phyloP scores from a whole-genome alignment of 176 grass and related monocot species.

The Eremochloa ophiuroides region DNA sequence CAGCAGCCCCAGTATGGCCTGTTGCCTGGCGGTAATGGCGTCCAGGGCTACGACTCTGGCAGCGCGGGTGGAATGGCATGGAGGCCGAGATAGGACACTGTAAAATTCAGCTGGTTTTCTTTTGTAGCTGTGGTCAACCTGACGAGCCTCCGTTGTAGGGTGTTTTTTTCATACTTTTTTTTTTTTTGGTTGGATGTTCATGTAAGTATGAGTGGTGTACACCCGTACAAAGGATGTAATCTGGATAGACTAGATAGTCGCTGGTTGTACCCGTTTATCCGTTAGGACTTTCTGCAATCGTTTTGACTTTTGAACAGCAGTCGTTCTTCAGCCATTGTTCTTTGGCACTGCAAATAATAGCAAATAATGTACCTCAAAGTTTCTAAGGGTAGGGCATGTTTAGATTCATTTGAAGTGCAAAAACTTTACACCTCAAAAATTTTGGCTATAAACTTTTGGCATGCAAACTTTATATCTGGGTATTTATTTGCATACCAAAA shows the following conservation, averaged over 20 bases:
- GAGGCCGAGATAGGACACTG: constrained; percentile 25
- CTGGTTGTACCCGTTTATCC: constrained; percentile 27
- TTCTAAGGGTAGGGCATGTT: no score
- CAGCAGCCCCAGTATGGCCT: constrained; percentile 32
- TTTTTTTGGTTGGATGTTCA: background rate
- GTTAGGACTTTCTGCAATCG: background rate
- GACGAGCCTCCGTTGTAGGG: constrained; percentile 25
- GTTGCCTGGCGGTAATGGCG: constrained; percentile 19
- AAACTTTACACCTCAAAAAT: no score
- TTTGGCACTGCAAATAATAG: background rate
- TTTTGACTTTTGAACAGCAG: background rate
- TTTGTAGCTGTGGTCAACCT: constrained; percentile 18
- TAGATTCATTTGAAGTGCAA: no score
- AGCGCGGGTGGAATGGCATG: constrained; percentile 26
- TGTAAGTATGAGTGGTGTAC: constrained; percentile 36
- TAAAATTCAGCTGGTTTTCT: constrained; percentile 21
- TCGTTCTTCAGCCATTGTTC: background rate
- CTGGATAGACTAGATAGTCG: constrained; percentile 25
- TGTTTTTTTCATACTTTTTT: background rate
- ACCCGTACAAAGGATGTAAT: constrained; percentile 42
- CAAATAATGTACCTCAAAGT: background rate
- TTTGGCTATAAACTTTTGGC: no score
- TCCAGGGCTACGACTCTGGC: constrained; percentile 25
- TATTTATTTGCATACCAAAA: no score
- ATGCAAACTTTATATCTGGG: no score